A percentile compares a stretch with the other conserved stretches of the same genome.
Evolutionary conservation across 2,329 filamentous ascomycete genomes (phyloP).

Genomic region (Pseudogymnoascus sp.): DNA sequence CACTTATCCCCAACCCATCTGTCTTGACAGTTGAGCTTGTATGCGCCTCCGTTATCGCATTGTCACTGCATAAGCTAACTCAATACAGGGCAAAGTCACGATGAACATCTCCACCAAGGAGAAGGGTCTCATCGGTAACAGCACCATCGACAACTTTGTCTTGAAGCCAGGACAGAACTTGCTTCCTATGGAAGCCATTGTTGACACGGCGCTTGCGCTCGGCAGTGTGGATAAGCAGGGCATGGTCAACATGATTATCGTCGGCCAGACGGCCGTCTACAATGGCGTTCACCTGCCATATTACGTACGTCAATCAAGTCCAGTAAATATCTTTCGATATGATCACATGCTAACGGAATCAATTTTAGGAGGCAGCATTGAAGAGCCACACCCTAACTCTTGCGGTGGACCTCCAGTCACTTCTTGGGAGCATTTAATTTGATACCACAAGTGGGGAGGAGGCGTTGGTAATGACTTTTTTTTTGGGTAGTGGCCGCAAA

Average conservation of each 20-base stretch:
- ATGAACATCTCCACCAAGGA: conserved; percentile 36
- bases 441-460: background rate
- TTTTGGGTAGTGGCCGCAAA: background rate
- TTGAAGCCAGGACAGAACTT: conserved; percentile 47
- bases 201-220: conserved; percentile 35
- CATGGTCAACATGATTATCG: conserved; percentile 41
- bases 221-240: conserved; percentile 31
- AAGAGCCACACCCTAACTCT: conserved; percentile 36
- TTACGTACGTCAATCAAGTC: conserved; percentile 30
- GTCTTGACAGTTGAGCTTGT: conserved; percentile 46
- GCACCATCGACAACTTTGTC: conserved; percentile 41
- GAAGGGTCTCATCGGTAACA: conserved; percentile 39
- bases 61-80: background rate
- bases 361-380: conserved; percentile 35
- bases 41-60: conserved; percentile 11
- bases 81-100: conserved; percentile 44
- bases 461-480: background rate
- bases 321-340: background rate
- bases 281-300: conserved; percentile 43
- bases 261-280: conserved; percentile 39
- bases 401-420: conserved; percentile 31
- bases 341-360: background rate
- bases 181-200: conserved; percentile 39
- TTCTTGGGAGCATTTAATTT: background rate
- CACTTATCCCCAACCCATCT: conserved; percentile 52